Percentiles rank a stretch among this genome's conserved stretches.
These are phyloP conservation scores for Clonostachys rosea DNA, from an alignment of 2,329 filamentous ascomycete genomes.

Conservation along the genomic window DNA sequence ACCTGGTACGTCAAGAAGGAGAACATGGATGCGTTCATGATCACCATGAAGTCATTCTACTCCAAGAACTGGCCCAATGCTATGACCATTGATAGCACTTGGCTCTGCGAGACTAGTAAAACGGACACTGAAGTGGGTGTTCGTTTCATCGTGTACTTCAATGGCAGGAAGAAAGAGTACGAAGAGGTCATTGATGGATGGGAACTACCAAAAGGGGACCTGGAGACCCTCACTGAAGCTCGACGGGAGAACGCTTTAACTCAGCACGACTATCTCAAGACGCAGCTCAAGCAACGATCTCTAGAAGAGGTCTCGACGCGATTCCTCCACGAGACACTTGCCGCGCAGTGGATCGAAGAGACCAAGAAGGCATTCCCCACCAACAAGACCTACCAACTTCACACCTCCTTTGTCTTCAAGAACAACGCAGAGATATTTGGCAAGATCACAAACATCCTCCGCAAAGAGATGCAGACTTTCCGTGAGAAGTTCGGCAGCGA, in stretches of 20 bases:
- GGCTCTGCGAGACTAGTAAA: constrained; percentile 8
- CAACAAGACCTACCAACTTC: constrained; percentile 14
- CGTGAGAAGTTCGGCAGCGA: background rate
- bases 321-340: constrained; percentile 20
- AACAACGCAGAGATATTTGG: constrained; percentile 6
- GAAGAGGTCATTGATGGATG: constrained; percentile 3
- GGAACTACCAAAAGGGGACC: background rate
- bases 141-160: constrained; percentile 8
- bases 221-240: background rate
- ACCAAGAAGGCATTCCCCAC: constrained; percentile 6
- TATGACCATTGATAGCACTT: constrained; percentile 18
- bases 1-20: background rate
- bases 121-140: constrained; percentile 1
- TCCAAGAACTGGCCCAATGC: constrained; percentile 12
- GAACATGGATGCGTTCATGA: background rate
- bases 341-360: constrained; percentile 18
- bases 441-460: constrained; percentile 8
- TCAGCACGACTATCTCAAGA: background rate
- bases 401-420: constrained; percentile 10
- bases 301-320: constrained; percentile 9
- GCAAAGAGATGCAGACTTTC: background rate
- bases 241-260: too few relatives aligned
- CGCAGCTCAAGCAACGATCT: constrained; percentile 15
- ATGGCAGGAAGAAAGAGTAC: constrained; percentile 4
- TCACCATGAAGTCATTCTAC: constrained; percentile 17